phyloP scores from a whole-genome alignment of 805 yeast species.

The Yarrowia yakushimensis region DNA sequence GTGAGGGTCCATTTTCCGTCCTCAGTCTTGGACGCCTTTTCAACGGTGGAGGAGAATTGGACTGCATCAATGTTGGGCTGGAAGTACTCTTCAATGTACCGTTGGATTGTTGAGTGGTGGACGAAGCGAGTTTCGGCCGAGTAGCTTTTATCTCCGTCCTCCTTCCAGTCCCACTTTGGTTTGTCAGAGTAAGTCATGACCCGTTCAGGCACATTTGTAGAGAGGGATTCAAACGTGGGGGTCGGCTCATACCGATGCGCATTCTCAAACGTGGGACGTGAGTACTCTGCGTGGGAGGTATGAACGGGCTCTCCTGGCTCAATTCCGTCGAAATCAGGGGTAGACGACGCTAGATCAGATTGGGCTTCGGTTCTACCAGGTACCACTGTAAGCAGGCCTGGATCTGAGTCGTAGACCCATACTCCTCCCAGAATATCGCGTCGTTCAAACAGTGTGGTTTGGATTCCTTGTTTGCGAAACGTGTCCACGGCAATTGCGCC shows the following conservation, averaged over 20 bases:
- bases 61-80: background rate
- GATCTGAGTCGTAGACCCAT: background rate
- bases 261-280: constrained; percentile 2
- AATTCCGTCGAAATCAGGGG: background rate
- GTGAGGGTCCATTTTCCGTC: constrained; percentile 10
- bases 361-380: background rate
- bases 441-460: background rate
- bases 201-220: constrained; percentile 1
- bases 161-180: background rate
- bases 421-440: constrained; percentile 7
- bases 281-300: background rate
- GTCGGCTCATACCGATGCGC: constrained; percentile 4
- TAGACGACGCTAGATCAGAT: background rate
- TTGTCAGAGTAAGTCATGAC: constrained; percentile 16
- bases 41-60: background rate
- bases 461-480: background rate
- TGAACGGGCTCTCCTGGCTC: background rate
- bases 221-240: background rate
- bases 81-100: constrained; percentile 2
- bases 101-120: background rate
- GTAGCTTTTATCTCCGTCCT: background rate
- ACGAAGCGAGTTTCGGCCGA: background rate
- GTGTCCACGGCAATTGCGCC: background rate
- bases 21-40: background rate
- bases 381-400: background rate